Evolutionary conservation across 2,329 filamentous ascomycete species (phyloP).

Genomic region (Aspergillus versicolor): DNA sequence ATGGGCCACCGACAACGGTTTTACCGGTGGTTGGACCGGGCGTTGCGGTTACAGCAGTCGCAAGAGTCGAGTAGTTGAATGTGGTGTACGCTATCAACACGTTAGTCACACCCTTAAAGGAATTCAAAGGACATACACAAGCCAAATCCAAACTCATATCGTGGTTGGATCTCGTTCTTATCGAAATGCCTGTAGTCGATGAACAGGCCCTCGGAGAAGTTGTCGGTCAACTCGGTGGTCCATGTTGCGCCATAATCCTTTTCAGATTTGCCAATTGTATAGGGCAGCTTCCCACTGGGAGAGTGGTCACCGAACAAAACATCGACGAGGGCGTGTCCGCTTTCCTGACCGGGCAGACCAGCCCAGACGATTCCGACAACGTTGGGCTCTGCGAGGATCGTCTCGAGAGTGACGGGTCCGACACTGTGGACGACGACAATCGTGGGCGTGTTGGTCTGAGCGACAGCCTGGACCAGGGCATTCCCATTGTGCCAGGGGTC

Average conservation of each 20-base stretch:
- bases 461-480: constrained; percentile 9
- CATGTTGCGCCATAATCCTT: constrained; percentile 47
- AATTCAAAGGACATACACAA: constrained; percentile 11
- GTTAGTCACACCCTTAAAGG: too few relatives aligned
- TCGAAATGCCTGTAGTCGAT: constrained; percentile 58
- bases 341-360: constrained; percentile 61
- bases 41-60: neutral
- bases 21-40: constrained; percentile 8
- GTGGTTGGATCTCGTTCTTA: constrained; percentile 30
- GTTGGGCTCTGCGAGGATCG: constrained; percentile 62
- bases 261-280: constrained; percentile 58
- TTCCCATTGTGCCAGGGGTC: constrained; percentile 11
- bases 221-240: constrained; percentile 15
- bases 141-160: constrained; percentile 39
- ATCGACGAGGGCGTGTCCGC: constrained; percentile 47
- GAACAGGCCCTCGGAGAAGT: constrained; percentile 53
- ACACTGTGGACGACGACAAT: constrained; percentile 66
- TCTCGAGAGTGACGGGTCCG: constrained; percentile 60
- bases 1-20: constrained; percentile 49
- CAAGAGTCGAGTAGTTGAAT: constrained; percentile 21
- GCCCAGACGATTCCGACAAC: constrained; percentile 65
- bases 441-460: constrained; percentile 49
- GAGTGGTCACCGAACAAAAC: constrained; percentile 46
- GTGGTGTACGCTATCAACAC: constrained; percentile 22
- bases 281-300: constrained; percentile 59